These are phyloP conservation scores for Drechslerella stenobrocha DNA, from an alignment of 2,329 filamentous ascomycete species.

Conservation along the genomic window DNA sequence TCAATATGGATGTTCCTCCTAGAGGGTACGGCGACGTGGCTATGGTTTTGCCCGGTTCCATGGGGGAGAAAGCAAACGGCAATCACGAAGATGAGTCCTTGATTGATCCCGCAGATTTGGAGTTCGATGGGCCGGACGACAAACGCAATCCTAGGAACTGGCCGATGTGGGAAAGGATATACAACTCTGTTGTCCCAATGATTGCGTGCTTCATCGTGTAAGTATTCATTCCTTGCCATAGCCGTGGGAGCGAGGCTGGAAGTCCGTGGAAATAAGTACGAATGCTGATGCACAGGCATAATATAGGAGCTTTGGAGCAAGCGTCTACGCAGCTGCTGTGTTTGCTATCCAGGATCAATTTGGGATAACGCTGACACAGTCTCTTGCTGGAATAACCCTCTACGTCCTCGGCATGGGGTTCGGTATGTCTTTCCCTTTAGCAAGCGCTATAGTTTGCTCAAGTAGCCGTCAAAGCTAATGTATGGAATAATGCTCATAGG, in stretches of 20 bases:
- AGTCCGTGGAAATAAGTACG: not conserved
- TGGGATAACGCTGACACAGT: conserved; percentile 13
- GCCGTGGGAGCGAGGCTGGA: too few relatives aligned
- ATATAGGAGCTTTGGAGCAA: conserved; percentile 43
- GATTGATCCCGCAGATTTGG: conserved; percentile 30
- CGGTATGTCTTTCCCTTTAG: conserved; percentile 15
- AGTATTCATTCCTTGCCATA: conserved; percentile 10
- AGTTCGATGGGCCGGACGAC: conserved; percentile 34
- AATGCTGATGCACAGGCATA: conserved; percentile 3
- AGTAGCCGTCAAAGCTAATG: not conserved
- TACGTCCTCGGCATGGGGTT: conserved; percentile 46
- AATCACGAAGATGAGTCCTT: not conserved
- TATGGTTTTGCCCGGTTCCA: not conserved
- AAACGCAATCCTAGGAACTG: conserved; percentile 40
- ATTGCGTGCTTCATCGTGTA: conserved; percentile 41
- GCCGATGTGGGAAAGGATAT: conserved; percentile 21
- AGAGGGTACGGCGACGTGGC: conserved; percentile 7
- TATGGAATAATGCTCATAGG: conserved; percentile 31
- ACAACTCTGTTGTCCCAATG: conserved; percentile 28
- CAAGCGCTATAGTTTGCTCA: not conserved
- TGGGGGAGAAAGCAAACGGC: not conserved
- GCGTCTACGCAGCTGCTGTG: conserved; percentile 40
- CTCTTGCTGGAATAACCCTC: conserved; percentile 31
- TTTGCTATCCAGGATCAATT: conserved; percentile 29
- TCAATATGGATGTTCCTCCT: not conserved